phyloP scores from a whole-genome alignment of 371 early-diverging fungal species.

The Saksenaea oblongispora region DNA sequence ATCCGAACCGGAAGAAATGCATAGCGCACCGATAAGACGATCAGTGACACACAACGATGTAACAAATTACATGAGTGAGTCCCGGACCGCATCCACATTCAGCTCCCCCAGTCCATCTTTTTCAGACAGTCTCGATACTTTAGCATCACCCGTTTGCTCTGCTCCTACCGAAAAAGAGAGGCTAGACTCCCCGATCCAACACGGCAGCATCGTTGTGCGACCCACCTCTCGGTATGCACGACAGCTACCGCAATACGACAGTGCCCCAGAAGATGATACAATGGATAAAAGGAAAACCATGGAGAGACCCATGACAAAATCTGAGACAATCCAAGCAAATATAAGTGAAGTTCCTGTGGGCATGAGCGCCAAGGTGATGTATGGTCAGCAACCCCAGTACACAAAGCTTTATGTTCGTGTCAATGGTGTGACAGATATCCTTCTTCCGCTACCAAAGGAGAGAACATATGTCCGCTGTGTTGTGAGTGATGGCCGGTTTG shows the following conservation, averaged over 20 bases:
- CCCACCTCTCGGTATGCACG: conserved; percentile 19
- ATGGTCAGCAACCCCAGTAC: conserved; percentile 3
- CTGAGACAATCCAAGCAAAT: background rate
- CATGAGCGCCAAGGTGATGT: background rate
- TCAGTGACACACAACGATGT: background rate
- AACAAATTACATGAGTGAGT: background rate
- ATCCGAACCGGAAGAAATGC: background rate
- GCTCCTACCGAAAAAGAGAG: background rate
- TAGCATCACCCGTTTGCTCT: background rate
- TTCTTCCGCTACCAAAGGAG: conserved; percentile 45
- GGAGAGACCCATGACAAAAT: background rate
- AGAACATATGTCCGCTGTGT: conserved; percentile 48
- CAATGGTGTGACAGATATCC: conserved; percentile 34
- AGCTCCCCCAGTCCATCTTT: background rate
- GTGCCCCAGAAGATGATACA: background rate
- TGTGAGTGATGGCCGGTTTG: conserved; percentile 48
- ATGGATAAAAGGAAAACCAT: background rate
- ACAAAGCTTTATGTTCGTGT: conserved; percentile 47
- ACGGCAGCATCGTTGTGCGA: conserved; percentile 19
- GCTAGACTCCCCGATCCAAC: background rate
- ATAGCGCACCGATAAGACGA: background rate
- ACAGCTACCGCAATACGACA: conserved; percentile 11
- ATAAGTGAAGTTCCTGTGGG: background rate
- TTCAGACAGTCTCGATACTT: background rate
- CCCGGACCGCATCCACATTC: background rate